Conservation (phyloP, 805 yeast genomes). For the Candida oleophila region DNA sequence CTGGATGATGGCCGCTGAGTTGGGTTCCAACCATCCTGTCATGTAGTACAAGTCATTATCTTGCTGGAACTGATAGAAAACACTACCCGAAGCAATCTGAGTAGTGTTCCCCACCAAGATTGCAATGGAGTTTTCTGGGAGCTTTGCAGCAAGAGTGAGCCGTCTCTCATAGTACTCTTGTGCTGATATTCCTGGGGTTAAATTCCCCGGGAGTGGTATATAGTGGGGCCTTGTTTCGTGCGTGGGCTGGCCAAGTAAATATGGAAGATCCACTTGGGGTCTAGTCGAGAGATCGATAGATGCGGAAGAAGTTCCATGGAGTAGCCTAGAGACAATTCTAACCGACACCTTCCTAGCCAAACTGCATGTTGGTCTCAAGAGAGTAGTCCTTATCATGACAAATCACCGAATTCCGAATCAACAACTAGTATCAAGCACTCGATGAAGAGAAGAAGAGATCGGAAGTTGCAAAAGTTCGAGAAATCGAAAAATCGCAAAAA, state of each 20-base stretch:
- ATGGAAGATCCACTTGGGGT: constrained; percentile 22
- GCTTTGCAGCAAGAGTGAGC: constrained; percentile 47
- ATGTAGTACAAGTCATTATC: constrained; percentile 83
- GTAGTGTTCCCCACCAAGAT: constrained; percentile 70
- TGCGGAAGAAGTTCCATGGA: neutral
- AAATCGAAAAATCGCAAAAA: neutral
- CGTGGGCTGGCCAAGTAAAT: constrained; percentile 79
- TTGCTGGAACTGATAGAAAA: constrained; percentile 90
- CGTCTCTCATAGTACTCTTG: constrained; percentile 79
- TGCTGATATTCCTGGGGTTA: constrained; percentile 88
- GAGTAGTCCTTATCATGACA: neutral
- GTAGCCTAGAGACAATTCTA: neutral
- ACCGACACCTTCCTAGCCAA: neutral
- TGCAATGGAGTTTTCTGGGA: constrained; percentile 68
- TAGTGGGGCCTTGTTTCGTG: constrained; percentile 80
- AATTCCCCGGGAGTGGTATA: constrained; percentile 67
- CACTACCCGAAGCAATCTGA: constrained; percentile 85
- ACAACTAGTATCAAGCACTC: too few relatives aligned
- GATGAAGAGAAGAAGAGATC: too few relatives aligned
- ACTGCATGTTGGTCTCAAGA: neutral
- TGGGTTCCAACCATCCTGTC: constrained; percentile 93
- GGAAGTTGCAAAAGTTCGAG: neutral
- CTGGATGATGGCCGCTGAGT: constrained; percentile 67
- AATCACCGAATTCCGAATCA: neutral
- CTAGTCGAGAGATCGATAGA: constrained; percentile 14